Evolutionary conservation across 345 rosid genomes (phyloP), one percentile per base, ranked within the genome.

Genomic region (Eucalyptus cladocalyx): DNA sequence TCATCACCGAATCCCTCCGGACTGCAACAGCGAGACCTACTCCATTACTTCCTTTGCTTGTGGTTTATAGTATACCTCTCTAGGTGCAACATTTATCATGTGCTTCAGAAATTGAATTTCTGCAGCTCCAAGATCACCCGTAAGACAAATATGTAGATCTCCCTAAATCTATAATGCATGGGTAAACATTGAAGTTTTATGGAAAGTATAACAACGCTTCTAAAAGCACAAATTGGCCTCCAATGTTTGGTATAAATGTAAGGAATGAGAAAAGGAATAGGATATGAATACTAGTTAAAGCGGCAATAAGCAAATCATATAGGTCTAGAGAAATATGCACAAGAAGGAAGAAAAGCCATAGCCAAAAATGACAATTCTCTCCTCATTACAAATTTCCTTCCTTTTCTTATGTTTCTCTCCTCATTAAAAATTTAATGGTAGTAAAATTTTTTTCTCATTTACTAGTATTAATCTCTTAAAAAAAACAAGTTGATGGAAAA

Each of bases 101-200:
- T 97, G 99, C 96, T 98, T 98, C 87, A 97, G 97, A 92, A 97
- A 98, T 94, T 97, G 99, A 95, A 97, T 96, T 89, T 97, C 95
- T 89, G 99, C 99, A 91, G 95, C 99, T 49, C 99, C 96, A 93
- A 97, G 97, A 94, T 97, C 99, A 90, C 99, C 97, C 99, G 95
- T 95, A 93, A 98, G 89, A 91, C 99, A 97, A 88, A 97, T 91
- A 93, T 97, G 99, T 89, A 98, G 86, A 93, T 98, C 99, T 92
- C 97, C 99, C 90, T 99, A 89, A 62, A 97, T 98, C 99, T 97
- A 95, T 91, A 95, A 89, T 56, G 67, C 69, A 86, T 89, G 45
- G 54, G 18, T 56, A 10, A 5, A 9, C 14, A 9, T 34, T 7
- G 9, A 72, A 72, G 14, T 72, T 19, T 3, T 72, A 37, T 72